Evolutionary conservation across 164 flowering plant species (phyloP).

Genomic region (Magnolia officinalis): DNA sequence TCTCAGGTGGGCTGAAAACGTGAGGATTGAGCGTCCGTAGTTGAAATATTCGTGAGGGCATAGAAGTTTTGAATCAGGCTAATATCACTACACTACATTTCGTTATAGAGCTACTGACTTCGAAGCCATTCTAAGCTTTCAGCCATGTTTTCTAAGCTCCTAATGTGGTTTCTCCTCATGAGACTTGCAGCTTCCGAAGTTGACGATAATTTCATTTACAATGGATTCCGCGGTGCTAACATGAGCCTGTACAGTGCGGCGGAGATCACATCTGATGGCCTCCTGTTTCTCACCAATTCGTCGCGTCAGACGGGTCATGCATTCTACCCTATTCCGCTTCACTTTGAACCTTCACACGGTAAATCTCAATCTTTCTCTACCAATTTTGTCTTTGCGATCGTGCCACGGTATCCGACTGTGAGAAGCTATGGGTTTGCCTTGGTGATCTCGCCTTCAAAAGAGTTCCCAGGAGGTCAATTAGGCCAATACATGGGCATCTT

Average conservation of each 20-base stretch:
- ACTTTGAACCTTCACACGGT: slow-evolving; percentile 3
- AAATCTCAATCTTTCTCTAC: too few relatives aligned
- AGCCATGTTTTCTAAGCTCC: neutral
- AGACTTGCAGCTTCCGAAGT: neutral
- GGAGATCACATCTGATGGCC: slow-evolving; percentile 12
- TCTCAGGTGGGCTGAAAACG: too few relatives aligned
- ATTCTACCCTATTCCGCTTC: slow-evolving; percentile 15
- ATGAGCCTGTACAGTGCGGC: slow-evolving; percentile 26
- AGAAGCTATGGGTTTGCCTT: neutral
- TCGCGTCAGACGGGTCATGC: slow-evolving; percentile 15
- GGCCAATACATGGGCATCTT: slow-evolving; percentile 37
- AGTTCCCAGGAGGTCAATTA: slow-evolving; percentile 5
- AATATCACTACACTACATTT: too few relatives aligned
- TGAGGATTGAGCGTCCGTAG: too few relatives aligned
- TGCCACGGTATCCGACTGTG: neutral
- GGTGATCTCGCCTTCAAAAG: neutral
- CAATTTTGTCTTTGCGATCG: neutral
- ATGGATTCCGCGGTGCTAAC: slow-evolving; percentile 13
- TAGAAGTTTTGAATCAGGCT: too few relatives aligned
- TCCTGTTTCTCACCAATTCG: slow-evolving; percentile 18
- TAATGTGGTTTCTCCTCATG: neutral
- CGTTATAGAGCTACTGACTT: too few relatives aligned
- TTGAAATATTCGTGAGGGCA: too few relatives aligned
- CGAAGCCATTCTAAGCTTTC: neutral
- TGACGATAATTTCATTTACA: neutral